A percentile compares a stretch with the other conserved stretches of the same genome.
phyloP scores from a whole-genome alignment of 306 rosid genomes.

The Oemleria cerasiformis region DNA sequence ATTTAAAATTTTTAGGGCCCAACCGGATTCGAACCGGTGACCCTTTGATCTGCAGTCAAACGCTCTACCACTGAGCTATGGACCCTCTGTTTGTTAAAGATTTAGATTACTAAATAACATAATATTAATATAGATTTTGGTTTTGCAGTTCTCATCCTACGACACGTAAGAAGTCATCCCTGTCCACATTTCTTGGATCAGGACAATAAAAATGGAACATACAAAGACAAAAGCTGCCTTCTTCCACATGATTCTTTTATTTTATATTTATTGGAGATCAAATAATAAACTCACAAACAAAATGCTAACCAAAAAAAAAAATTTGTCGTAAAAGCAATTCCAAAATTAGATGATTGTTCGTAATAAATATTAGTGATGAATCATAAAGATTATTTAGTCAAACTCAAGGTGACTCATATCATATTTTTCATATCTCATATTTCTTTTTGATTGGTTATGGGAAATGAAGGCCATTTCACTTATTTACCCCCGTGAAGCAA shows the following conservation, averaged over 20 bases:
- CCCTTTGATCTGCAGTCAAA: conserved; percentile 75
- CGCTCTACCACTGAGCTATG: conserved; percentile 81
- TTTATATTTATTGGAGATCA: neutral
- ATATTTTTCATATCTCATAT: no score
- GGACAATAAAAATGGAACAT: neutral
- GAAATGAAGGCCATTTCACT: no score
- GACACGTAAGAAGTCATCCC: conserved; percentile 15
- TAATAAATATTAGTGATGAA: no score
- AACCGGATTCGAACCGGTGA: conserved; percentile 68
- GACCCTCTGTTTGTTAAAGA: conserved; percentile 17
- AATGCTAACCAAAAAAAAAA: neutral
- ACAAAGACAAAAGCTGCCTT: neutral
- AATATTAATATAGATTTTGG: neutral
- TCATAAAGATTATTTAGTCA: no score
- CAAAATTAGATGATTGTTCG: neutral
- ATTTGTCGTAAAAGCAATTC: no score
- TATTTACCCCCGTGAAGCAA: no score
- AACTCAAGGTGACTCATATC: no score
- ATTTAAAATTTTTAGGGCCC: conserved; percentile 27
- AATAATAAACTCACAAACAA: neutral
- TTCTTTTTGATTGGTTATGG: no score
- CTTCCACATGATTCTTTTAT: neutral
- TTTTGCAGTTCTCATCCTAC: conserved; percentile 10
- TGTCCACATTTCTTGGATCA: conserved; percentile 14
- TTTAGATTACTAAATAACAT: no score